Percentiles rank a stretch among this genome's conserved stretches.
These are phyloP conservation scores for Sideroxylon spinosum DNA, from an alignment of 179 eudicot species.

Conservation along the genomic window DNA sequence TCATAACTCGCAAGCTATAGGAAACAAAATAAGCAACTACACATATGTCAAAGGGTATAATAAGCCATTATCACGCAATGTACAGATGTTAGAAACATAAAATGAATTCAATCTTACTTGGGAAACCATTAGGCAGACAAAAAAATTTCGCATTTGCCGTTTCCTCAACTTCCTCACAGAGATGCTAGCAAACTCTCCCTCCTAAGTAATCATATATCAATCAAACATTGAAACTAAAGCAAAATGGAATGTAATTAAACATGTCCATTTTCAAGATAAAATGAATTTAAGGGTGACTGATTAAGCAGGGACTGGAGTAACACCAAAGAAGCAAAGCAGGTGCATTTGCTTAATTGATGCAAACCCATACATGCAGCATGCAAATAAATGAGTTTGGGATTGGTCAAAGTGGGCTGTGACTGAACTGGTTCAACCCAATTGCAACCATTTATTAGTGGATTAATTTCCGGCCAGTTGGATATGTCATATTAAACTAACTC, in stretches of 20 bases:
- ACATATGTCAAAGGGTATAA: not conserved
- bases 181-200: constrained; percentile 75
- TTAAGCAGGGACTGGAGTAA: not conserved
- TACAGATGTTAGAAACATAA: not conserved
- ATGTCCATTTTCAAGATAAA: not conserved
- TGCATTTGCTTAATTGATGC: not conserved
- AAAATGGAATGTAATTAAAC: not conserved
- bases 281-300: not conserved
- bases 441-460: too few species aligned
- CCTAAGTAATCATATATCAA: constrained; percentile 41
- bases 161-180: constrained; percentile 73
- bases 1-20: not conserved
- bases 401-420: too few species aligned
- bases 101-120: constrained; percentile 49
- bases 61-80: constrained; percentile 4
- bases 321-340: not conserved
- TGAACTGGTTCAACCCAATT: too few species aligned
- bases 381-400: too few species aligned
- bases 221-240: not conserved
- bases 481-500: too few species aligned
- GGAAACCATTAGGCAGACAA: constrained; percentile 88
- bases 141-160: constrained; percentile 89
- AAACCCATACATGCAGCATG: not conserved
- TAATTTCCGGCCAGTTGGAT: too few species aligned
- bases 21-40: constrained; percentile 8